Conservation (phyloP, 805 yeast genomes). For the Candida odintsovae region DNA sequence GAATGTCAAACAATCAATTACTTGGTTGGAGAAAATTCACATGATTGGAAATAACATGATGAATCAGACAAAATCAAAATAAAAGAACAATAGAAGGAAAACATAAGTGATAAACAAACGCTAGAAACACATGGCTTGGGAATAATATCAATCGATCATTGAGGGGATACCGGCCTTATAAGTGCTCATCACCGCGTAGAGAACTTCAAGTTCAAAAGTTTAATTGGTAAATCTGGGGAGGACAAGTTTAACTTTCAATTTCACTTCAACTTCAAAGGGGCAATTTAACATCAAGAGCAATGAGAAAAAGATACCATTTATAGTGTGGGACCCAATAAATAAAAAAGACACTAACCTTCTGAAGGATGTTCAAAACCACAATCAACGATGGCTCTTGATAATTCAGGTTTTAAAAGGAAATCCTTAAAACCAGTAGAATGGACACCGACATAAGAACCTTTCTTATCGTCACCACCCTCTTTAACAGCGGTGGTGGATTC, state of each 20-base stretch:
- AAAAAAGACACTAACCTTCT: slow-evolving; percentile 66
- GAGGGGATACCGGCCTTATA: not conserved
- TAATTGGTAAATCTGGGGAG: too few relatives aligned
- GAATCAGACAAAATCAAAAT: not conserved
- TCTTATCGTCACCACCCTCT: slow-evolving; percentile 67
- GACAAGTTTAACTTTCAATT: too few relatives aligned
- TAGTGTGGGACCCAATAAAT: not conserved
- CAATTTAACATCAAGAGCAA: not conserved
- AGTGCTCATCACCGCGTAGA: too few relatives aligned
- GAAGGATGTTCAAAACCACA: slow-evolving; percentile 99
- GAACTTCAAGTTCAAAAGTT: not conserved
- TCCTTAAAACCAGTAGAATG: slow-evolving; percentile 99
- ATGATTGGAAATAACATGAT: not conserved
- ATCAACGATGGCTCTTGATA: slow-evolving; percentile 95
- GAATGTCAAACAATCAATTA: not conserved
- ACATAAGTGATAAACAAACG: too few relatives aligned
- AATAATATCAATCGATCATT: not conserved
- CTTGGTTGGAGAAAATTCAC: not conserved
- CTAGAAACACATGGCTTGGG: too few relatives aligned
- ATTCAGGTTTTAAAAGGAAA: slow-evolving; percentile 92
- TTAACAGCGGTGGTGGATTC: slow-evolving; percentile 37
- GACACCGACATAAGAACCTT: slow-evolving; percentile 96
- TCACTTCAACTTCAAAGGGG: not conserved
- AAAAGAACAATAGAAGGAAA: not conserved
- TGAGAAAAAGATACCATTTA: too few relatives aligned